Percentiles rank a stretch among this genome's conserved stretches.
phyloP scores from a whole-genome alignment of 139 green algal species.

The Astrephomene gubernaculifera region DNA sequence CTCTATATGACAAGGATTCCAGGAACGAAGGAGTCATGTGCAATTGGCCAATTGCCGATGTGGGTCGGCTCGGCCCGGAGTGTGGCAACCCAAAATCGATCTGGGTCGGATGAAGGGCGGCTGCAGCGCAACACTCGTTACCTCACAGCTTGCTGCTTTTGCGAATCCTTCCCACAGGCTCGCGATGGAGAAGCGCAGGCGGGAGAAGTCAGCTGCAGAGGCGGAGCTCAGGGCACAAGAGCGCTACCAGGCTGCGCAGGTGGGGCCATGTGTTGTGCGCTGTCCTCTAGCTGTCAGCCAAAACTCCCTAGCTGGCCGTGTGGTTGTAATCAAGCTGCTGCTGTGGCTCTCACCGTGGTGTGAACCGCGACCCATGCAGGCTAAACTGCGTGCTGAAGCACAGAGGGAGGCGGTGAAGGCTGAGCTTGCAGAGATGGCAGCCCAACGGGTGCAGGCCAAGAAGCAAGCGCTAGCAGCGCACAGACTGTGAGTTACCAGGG shows the following conservation, averaged over 20 bases:
- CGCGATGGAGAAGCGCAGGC: constrained; percentile 8
- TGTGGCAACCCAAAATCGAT: too few species aligned
- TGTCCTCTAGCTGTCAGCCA: too few species aligned
- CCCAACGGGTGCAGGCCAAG: background rate
- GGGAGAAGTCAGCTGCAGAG: background rate
- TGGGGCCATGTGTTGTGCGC: background rate
- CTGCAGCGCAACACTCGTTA: too few species aligned
- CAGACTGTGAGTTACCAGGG: background rate
- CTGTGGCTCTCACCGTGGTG: too few species aligned
- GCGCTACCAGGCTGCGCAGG: constrained; percentile 27
- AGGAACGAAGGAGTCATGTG: too few species aligned
- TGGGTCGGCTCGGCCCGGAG: too few species aligned
- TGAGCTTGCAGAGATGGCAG: constrained; percentile 4
- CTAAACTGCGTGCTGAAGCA: constrained; percentile 17
- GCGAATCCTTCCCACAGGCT: background rate
- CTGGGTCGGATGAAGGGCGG: too few species aligned
- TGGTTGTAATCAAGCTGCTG: too few species aligned
- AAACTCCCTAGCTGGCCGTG: too few species aligned
- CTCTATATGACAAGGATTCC: too few species aligned
- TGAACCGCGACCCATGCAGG: background rate
- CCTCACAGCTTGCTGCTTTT: background rate
- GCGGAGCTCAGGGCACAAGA: constrained; percentile 1
- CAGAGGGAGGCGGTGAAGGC: constrained; percentile 15
- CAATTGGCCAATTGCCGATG: too few species aligned
- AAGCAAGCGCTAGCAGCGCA: constrained; percentile 24